Base-by-base conservation (phyloP, 345 rosid genomes). In the Physaria fendleri region DNA sequence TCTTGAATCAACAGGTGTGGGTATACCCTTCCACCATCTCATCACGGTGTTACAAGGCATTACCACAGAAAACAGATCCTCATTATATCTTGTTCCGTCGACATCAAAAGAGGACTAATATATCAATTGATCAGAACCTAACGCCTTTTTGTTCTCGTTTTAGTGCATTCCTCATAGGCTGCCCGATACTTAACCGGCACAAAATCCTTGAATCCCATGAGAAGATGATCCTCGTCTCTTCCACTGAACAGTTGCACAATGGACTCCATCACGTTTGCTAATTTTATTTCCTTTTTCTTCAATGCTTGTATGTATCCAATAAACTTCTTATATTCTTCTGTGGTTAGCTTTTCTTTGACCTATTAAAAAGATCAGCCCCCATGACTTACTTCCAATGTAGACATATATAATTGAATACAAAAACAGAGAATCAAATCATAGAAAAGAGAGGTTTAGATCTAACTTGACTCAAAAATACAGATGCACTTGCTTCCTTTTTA, bases 291-390 rank as follows among this genome's bases (percentile, higher is more conserved):
- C 66, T 87, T 85, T 29, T 90, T 86, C 79, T 87, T 93, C 75
- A 85, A 65, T 50, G 89, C 95, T 77, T 81, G 88, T 86, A 93
- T 78, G 61, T 77, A 79, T 38, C 87, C 94, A 25, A 93, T 78
- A 73, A 93, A 93, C 50, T 86, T 81, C 61, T 81, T 81, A 59
- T 93, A 93, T 74, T 93, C 95, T 45, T 81, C 51, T 37, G 89
- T 41, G 65, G 59, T 80, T 48, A 93, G 95, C 68, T 81, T 82
- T 74, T 81, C 89, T 64, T 78, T 77, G 9, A 80, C 95, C 99
- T 81, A 38, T 17, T 33, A 47, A 54, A 14, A 61, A 21, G 28
- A 53, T 20, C 20, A 27, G 37, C 18, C 2, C 18, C 2, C 40
- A 44, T 53, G 42, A 44, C 25, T 68, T 45, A 44, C 25, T 68